Percentiles rank a stretch among this genome's conserved stretches.
Evolutionary conservation across 768 basidiomycete genomes (phyloP).

Genomic region (Boletus insuetus): DNA sequence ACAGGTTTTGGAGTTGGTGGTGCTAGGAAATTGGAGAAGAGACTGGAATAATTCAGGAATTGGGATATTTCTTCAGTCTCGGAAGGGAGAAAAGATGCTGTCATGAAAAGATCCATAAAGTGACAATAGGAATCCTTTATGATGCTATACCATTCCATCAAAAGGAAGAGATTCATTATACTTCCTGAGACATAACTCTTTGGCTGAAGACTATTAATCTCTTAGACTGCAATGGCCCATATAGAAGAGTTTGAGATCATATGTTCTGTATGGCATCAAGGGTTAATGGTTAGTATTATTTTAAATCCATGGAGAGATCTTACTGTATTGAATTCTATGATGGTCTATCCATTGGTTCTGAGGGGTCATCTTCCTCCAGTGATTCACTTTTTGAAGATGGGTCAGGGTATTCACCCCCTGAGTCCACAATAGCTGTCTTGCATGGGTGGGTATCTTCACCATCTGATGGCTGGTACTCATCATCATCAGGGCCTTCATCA

Average conservation of each 20-base stretch:
- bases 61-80: background rate
- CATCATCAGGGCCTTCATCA: too few species aligned
- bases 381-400: too few species aligned
- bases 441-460: too few species aligned
- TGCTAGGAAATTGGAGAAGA: background rate
- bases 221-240: constrained; percentile 1
- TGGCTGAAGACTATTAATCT: constrained; percentile 3
- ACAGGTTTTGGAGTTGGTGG: background rate
- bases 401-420: too few species aligned
- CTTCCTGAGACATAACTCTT: background rate
- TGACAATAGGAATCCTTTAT: background rate
- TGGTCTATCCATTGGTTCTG: background rate
- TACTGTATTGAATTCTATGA: background rate
- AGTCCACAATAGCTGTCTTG: too few species aligned
- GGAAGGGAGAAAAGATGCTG: background rate
- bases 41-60: background rate
- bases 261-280: background rate
- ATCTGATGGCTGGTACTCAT: background rate
- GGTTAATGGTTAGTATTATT: too few species aligned
- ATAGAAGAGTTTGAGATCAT: constrained; percentile 2
- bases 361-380: too few species aligned
- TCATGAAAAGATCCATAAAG: constrained; percentile 4
- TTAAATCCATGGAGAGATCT: too few species aligned
- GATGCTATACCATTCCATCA: background rate
- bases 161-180: constrained; percentile 5